These are phyloP conservation scores for Elaphomyces granulatus DNA, from an alignment of 495 filamentous ascomycete species.

Conservation along the genomic window DNA sequence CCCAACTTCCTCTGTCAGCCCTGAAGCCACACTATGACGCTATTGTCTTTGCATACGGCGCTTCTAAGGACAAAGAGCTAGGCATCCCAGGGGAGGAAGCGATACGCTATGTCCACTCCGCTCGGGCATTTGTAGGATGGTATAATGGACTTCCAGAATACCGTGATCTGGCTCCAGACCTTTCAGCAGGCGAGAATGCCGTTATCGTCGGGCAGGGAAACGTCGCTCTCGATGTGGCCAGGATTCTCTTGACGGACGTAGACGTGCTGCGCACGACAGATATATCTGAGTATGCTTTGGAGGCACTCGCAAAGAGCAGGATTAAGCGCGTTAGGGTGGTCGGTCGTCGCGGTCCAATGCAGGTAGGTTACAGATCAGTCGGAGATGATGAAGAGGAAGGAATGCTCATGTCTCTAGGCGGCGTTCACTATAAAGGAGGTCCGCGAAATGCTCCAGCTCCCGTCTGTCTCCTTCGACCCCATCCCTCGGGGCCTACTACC, in stretches of 20 bases:
- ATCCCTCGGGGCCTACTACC: conserved; percentile 51
- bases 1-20: conserved; percentile 48
- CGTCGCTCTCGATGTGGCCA: conserved; percentile 84
- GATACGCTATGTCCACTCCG: conserved; percentile 65
- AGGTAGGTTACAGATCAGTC: conserved; percentile 39
- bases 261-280: conserved; percentile 66
- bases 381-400: no score
- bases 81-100: conserved; percentile 67
- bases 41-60: conserved; percentile 85
- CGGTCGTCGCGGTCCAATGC: conserved; percentile 75
- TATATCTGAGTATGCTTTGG: conserved; percentile 71
- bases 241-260: conserved; percentile 65
- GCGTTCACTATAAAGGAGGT: conserved; percentile 91
- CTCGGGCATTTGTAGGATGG: conserved; percentile 93
- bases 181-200: conserved; percentile 66
- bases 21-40: conserved; percentile 81
- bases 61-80: conserved; percentile 63
- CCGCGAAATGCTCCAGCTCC: conserved; percentile 73
- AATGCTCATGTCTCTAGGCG: conserved; percentile 35
- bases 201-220: conserved; percentile 91
- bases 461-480: conserved; percentile 53
- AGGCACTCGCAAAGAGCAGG: conserved; percentile 53
- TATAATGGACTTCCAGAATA: conserved; percentile 92
- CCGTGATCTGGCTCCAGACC: conserved; percentile 57
- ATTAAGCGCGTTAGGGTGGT: conserved; percentile 72